Evolutionary conservation across 768 basidiomycete genomes (phyloP), one percentile per base, ranked within the genome.

Genomic region (Pleurotus tuoliensis): DNA sequence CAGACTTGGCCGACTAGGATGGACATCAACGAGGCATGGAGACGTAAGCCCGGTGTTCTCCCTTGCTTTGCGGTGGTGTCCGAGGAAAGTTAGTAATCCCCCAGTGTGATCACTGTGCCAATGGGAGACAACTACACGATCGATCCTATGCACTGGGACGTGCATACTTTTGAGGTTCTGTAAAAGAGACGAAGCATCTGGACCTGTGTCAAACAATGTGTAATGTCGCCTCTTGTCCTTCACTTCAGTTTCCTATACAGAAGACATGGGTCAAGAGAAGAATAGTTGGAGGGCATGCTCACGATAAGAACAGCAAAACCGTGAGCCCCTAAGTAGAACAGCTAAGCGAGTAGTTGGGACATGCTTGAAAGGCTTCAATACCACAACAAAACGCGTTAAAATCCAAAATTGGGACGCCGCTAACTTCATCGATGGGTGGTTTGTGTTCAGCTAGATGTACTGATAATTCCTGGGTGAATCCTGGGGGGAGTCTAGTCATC

Each of bases 131-230:
- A 91, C 73, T 41, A 92, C 73, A 25, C 83, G 78, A 38, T 82
- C 80, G 61, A 94, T 75, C 39, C 74, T 67, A 34, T 77, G 71
- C 7, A 83, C 68, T 2, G 80, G 78, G 0, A 83, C 65, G 18
- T 82, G 73, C 76, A 94, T 76, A 3, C 84, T 81, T 4, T 68
- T 69, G 22, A 84, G 67, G 68, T 93, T 94, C 50, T 89, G 83
- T n/a, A 83, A 79, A 59, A 94, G 82, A 24, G 87, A 84, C 20
- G 73, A 75, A 13, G 82, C 81, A 64, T 94, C 92, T 7, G 92
- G 92, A 0, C 92, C 92, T 13, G 89, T 86, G 70, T 94, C 92
- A 65, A 94, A 92, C 37, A 94, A 76, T 13, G 83, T 84, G n/a
- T 78, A 71, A 54, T 82, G 80, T 3, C 8, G 74, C 63, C 56